A percentile compares a stretch with the other conserved stretches of the same genome.
These are phyloP conservation scores for Macrophomina phaseolina DNA, from an alignment of 2,329 filamentous ascomycete species.

Conservation along the genomic window DNA sequence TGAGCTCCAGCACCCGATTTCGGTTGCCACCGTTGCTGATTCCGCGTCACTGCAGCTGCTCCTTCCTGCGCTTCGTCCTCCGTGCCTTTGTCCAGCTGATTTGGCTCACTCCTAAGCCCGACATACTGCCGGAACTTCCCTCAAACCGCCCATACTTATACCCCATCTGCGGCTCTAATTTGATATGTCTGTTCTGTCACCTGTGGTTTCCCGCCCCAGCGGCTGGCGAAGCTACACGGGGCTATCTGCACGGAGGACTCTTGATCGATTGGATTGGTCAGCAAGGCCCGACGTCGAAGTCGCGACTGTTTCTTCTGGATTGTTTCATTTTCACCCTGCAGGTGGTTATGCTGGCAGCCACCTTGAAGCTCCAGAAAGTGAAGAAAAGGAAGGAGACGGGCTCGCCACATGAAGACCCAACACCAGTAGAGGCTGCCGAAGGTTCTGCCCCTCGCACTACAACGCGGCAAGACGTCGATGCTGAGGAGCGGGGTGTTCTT, in stretches of 20 bases:
- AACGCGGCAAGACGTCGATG: constrained; percentile 59
- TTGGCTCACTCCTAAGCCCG: constrained; percentile 64
- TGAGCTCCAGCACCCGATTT: constrained; percentile 42
- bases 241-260: constrained; percentile 66
- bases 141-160: constrained; percentile 60
- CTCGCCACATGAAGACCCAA: constrained; percentile 34
- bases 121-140: constrained; percentile 57
- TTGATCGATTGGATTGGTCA: constrained; percentile 71
- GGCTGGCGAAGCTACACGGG: constrained; percentile 55
- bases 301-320: constrained; percentile 60
- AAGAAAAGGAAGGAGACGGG: constrained; percentile 42
- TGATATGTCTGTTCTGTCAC: constrained; percentile 63
- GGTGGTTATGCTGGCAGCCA: constrained; percentile 61
- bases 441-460: background rate
- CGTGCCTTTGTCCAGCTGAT: constrained; percentile 62
- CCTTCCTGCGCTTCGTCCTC: constrained; percentile 61
- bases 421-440: constrained; percentile 27
- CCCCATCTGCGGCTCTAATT: constrained; percentile 60
- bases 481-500: constrained; percentile 63
- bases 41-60: constrained; percentile 53
- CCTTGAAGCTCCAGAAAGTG: constrained; percentile 58
- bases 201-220: constrained; percentile 46
- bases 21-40: background rate
- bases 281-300: constrained; percentile 60
- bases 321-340: constrained; percentile 61